Evolutionary conservation across 1,284 basidiomycete genomes (phyloP), one percentile per base, ranked within the genome.

Genomic region (Fomitopsis pinicola): DNA sequence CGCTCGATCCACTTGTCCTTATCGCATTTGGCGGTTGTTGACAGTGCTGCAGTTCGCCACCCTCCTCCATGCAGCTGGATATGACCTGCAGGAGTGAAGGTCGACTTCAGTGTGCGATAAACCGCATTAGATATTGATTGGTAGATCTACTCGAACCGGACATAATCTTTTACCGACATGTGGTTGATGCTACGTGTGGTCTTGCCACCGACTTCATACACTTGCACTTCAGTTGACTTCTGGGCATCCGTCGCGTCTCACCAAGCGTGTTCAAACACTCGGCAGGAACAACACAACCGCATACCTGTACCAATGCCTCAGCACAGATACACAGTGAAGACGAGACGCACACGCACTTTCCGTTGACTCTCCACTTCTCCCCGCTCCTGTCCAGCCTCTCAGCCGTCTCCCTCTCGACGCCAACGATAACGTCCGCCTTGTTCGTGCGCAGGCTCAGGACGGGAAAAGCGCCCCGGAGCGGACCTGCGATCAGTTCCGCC

Each of bases 361-460:
- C 94, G 69, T 86, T 87, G 36, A 89, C 82, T 56, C 92, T 78
- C 94, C 94, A 96, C 62, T 87, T 87, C 66, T 86, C 83, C 33
- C 83, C 91, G 58, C 80, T 82, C 42, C 68, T 69, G 68, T 96
- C 92, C 8, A 95, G 77, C 64, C 78, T 77, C 63, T 88, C 85
- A 0, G 85, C 88, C 2, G 85, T 76, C 0, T 86, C 86, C 60
- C 84, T 77, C 2, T 84, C 75, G 5, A 97, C 80, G 1, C 91
- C 94, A 14, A 95, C 93, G 38, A 91, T 91, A 1, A 98, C 95
- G 71, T 98, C 96, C 0, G 97, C 97, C 75, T 99, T 98, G 80
- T 93, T 95, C 1, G 97, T 99, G 28, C 97, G 85, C 62, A 98
- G 76, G 67, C 92, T 94, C 35, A 97, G 76, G 26, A 97, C 74